These are phyloP conservation scores for Aspergillus cristatus DNA, from an alignment of 495 filamentous ascomycete genomes.

Conservation along the genomic window DNA sequence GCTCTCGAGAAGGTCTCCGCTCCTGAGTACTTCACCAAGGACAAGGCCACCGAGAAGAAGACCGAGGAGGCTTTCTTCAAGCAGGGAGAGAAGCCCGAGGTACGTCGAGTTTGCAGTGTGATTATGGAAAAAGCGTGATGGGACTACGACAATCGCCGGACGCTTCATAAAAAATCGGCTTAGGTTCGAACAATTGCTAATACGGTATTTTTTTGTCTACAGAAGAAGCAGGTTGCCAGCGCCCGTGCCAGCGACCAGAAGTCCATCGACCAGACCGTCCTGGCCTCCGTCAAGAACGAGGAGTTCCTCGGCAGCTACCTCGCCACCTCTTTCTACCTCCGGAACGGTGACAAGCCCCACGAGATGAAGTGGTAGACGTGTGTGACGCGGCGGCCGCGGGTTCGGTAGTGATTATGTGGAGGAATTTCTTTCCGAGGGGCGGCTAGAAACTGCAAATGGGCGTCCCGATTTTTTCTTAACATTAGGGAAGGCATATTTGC, in stretches of 20 bases:
- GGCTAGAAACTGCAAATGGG: constrained; percentile 33
- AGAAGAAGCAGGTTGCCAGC: constrained; percentile 94
- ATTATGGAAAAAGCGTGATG: background rate
- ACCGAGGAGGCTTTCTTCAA: constrained; percentile 96
- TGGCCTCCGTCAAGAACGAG: constrained; percentile 93
- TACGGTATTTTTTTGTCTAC: constrained; percentile 17
- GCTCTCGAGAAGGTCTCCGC: constrained; percentile 76
- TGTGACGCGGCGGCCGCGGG: constrained; percentile 36
- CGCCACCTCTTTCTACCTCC: constrained; percentile 83
- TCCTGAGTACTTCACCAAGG: constrained; percentile 88
- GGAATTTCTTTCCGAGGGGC: constrained; percentile 29
- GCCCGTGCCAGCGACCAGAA: constrained; percentile 94
- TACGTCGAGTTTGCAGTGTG: constrained; percentile 36
- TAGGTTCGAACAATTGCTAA: constrained; percentile 7
- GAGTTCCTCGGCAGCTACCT: constrained; percentile 83
- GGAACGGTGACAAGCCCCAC: constrained; percentile 97
- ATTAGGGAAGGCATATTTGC: constrained; percentile 11
- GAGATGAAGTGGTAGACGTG: constrained; percentile 81
- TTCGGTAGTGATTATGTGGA: constrained; percentile 41
- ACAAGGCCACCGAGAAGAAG: constrained; percentile 86
- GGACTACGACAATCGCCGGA: background rate
- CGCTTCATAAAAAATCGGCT: background rate
- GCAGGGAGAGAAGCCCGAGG: constrained; percentile 94
- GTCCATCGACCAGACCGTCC: constrained; percentile 85
- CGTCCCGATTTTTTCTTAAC: constrained; percentile 9